Evolutionary conservation across 192 early-diverging fungal genomes (phyloP), one percentile per base, ranked within the genome.

Genomic region (Coemansia sp.): DNA sequence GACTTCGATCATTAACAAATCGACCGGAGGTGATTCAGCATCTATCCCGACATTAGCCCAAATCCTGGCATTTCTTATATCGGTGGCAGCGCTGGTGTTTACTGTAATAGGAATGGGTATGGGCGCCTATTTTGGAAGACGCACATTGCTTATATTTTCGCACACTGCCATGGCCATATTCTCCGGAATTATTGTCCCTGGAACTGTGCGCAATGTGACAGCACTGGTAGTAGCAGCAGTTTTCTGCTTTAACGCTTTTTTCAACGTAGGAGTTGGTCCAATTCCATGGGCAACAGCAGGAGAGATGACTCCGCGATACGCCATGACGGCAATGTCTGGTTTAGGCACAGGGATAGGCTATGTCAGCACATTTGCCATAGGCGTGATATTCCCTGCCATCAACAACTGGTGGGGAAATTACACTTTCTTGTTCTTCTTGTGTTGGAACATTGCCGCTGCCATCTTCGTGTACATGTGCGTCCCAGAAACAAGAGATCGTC

Each of bases 231-330:
- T 89, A 24, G 75, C 72, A 2, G 74, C 82, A 1, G 88, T 92
- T 22, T 90, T 93, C 61, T 71, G 88, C 39, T 93, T 90, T 76
- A 91, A 90, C 36, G 87, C 87, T 54, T 81, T 76, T 53, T 94
- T 93, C 75, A 90, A 90, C 33, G 62, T 94, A 6, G 94, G 93
- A 29, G 74, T 93, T 7, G 92, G 92, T 27, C 87, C 89, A 3
- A 91, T 93, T 64, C 91, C 94, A 3, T 94, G 92, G 91, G 74
- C 93, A 55, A 83, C 90, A 33, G 77, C 89, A 0, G 88, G 91
- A n/a, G 93, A 94, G 62, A 83, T 93, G 61, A 77, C 89, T 11
- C 93, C 94, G 0, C 83, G 86, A 4, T 91, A 90, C 54, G 91
- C 90, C 3, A 83, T 90, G 33, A 88, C 90, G 0, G 71, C 90